Percentiles rank a stretch among this genome's conserved stretches.
Evolutionary conservation across 2,329 filamentous ascomycete genomes (phyloP).

Genomic region (Metarhizium humberi): DNA sequence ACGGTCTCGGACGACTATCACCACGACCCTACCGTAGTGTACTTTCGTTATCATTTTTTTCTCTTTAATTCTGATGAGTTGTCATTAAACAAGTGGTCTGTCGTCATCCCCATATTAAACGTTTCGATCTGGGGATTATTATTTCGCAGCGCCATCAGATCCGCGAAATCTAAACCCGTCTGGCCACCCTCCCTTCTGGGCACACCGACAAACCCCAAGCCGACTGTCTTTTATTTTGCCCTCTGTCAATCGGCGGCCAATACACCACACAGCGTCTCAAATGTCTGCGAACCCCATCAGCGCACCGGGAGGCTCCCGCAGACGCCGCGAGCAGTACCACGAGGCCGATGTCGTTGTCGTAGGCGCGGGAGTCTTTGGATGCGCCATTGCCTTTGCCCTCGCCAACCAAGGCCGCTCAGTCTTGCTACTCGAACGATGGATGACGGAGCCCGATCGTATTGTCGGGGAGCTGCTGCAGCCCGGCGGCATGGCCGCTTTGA

Average conservation of each 20-base stretch:
- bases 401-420: slow-evolving; percentile 87
- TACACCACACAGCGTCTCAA: neutral
- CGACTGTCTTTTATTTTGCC: neutral
- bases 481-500: slow-evolving; percentile 73
- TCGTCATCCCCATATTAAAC: neutral
- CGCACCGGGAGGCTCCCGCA: slow-evolving; percentile 28
- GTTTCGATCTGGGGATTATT: neutral
- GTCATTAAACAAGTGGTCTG: neutral
- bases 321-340: slow-evolving; percentile 43
- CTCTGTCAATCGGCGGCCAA: neutral
- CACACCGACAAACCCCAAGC: neutral
- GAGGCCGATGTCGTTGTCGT: slow-evolving; percentile 82
- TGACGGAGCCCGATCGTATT: slow-evolving; percentile 91
- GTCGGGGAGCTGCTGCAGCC: slow-evolving; percentile 93
- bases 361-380: slow-evolving; percentile 84
- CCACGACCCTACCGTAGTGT: neutral
- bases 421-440: slow-evolving; percentile 75
- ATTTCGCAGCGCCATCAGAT: neutral
- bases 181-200: neutral
- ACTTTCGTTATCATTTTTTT: no score
- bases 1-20: neutral
- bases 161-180: neutral
- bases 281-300: neutral
- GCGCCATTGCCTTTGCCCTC: slow-evolving; percentile 73
- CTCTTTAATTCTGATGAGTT: no score